Evolutionary conservation across 805 yeast species (phyloP).

Genomic region (Tetrapisispora nanseiensis): DNA sequence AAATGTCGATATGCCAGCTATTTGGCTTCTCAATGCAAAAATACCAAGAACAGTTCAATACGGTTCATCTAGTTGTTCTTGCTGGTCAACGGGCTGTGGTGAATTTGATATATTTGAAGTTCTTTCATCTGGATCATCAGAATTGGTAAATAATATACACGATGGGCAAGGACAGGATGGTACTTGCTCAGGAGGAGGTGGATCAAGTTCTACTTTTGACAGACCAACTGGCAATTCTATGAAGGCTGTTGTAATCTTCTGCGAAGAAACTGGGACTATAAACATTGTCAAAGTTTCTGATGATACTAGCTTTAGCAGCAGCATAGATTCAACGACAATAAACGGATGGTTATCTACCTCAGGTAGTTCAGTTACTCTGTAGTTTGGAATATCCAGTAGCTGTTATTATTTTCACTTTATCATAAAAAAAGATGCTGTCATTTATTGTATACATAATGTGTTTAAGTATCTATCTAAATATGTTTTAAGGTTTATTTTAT

Average conservation of each 20-base stretch:
- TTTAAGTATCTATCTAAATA: no score
- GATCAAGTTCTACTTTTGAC: conserved; percentile 71
- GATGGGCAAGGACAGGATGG: conserved; percentile 56
- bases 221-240: conserved; percentile 73
- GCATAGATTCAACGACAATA: conserved; percentile 50
- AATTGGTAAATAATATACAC: conserved; percentile 74
- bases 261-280: conserved; percentile 36
- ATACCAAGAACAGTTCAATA: conserved; percentile 95
- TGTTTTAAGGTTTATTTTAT: no score
- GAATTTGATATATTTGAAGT: conserved; percentile 93
- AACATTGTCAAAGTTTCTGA: conserved; percentile 54
- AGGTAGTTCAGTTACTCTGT: conserved; percentile 38
- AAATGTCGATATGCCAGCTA: conserved; percentile 94
- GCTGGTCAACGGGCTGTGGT: conserved; percentile 97
- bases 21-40: conserved; percentile 91
- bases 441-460: no score
- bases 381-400: no score
- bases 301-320: conserved; percentile 36
- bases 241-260: conserved; percentile 86
- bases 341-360: conserved; percentile 41
- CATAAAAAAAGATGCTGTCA: no score
- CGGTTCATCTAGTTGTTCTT: conserved; percentile 76
- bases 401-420: no score
- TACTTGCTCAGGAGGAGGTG: conserved; percentile 51
- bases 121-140: conserved; percentile 60